Evolutionary conservation across 176 grass and related monocot species (phyloP).

Genomic region (Stipa capillata): DNA sequence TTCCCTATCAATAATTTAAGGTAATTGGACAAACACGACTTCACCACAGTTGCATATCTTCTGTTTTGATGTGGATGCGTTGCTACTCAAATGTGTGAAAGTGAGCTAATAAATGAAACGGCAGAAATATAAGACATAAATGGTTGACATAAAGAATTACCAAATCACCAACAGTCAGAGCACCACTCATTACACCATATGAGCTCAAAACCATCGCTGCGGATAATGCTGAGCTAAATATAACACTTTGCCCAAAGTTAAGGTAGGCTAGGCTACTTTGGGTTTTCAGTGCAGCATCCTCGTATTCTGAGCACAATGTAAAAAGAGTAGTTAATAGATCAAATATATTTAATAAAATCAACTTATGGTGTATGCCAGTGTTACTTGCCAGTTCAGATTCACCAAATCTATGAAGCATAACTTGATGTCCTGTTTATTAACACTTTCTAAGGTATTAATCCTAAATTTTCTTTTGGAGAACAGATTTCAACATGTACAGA

Average conservation of each 20-base stretch:
- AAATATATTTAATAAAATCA: slow-evolving; percentile 16
- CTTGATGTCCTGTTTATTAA: not conserved
- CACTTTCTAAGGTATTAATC: not conserved
- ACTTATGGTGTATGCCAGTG: not conserved
- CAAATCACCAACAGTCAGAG: slow-evolving; percentile 95
- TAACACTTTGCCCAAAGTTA: slow-evolving; percentile 92
- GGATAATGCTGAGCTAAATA: slow-evolving; percentile 87
- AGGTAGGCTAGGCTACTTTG: slow-evolving; percentile 93
- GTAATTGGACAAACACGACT: not conserved
- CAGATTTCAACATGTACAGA: slow-evolving; percentile 6
- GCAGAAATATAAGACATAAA: not conserved
- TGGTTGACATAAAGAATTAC: slow-evolving; percentile 45
- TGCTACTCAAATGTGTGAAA: not conserved
- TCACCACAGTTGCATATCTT: slow-evolving; percentile 4
- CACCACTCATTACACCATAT: slow-evolving; percentile 92
- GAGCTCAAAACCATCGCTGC: slow-evolving; percentile 94
- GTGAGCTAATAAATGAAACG: not conserved
- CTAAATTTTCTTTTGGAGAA: not conserved
- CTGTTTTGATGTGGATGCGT: not conserved
- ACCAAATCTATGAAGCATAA: not conserved
- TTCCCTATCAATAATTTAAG: not conserved
- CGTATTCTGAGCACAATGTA: slow-evolving; percentile 55
- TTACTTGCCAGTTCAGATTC: not conserved
- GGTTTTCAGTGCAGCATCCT: slow-evolving; percentile 85
- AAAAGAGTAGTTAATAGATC: slow-evolving; percentile 20